Evolutionary conservation across 164 flowering plant genomes (phyloP), one percentile per base, ranked within the genome.

Genomic region (Malania oleifera): DNA sequence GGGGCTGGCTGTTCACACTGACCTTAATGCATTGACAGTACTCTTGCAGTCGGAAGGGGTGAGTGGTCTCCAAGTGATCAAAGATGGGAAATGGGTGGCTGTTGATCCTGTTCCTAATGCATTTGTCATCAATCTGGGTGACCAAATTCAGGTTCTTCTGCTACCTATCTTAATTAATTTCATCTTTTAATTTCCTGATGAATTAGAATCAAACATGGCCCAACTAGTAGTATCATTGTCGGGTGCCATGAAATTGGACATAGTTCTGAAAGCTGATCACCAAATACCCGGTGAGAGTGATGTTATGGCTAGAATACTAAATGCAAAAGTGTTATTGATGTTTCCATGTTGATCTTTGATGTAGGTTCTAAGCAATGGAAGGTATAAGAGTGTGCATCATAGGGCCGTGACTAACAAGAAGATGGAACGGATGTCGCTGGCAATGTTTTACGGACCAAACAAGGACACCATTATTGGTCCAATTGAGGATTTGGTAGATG

Each of bases 1-100:
- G 40, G 75, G 75, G 1, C 61, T 71, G 18, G 18, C 50, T 35
- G 65, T 38, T 20, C 75, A 71, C 24, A 67, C 74, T 7, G 69
- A 57, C 43, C 9, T 50, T 3, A 8, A 4, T 38, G 65, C 64
- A 7, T 47, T 66, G 41, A 67, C 69, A 0, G 11, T 62, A 6
- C 54, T 71, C 5, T 23, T 22, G 9, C 65, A 67, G 19, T 27
- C 50, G 1, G 64, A 55, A 22, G 49, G 27, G 37, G 69, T 59
- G 1, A 26, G 11, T 18, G 64, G 64, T n/a, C 68, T 64, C 15
- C 68, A 69, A 57, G 54, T 70, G 11, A 44, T 55, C 52, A 70
- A 61, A 46, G 73, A 65, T 34, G 63, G 50, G 2, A 60, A 62
- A 40, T 61, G 70, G 74, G 50, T 66, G 0, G 49, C 46, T 1